Evolutionary conservation across 1,284 basidiomycete genomes (phyloP).

Genomic region (Austroboletus novae-zelandiae): DNA sequence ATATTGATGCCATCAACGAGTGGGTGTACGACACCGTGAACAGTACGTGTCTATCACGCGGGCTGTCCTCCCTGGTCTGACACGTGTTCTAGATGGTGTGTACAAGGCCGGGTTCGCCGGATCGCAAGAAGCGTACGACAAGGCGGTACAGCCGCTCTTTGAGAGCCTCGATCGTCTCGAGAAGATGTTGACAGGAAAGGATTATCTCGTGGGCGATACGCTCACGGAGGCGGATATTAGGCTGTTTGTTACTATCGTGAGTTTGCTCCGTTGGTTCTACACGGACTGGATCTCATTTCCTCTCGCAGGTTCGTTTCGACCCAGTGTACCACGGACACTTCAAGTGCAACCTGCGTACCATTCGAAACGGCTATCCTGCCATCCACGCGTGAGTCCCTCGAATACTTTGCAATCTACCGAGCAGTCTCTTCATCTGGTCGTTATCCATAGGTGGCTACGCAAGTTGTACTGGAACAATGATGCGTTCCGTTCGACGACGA

Average conservation of each 20-base stretch:
- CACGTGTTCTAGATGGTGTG: conserved; percentile 59
- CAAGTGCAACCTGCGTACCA: conserved; percentile 88
- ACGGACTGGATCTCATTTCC: neutral
- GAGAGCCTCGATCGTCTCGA: conserved; percentile 81
- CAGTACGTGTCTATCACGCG: conserved; percentile 44
- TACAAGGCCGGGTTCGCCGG: conserved; percentile 92
- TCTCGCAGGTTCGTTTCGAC: conserved; percentile 47
- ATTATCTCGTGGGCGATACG: conserved; percentile 78
- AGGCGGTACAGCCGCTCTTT: conserved; percentile 72
- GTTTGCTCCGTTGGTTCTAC: conserved; percentile 28
- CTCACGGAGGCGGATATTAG: conserved; percentile 93
- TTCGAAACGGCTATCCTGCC: conserved; percentile 78
- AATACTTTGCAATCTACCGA: neutral
- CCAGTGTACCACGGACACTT: conserved; percentile 91
- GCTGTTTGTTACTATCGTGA: conserved; percentile 87
- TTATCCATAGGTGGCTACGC: conserved; percentile 66
- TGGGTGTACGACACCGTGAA: conserved; percentile 88
- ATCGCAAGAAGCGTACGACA: conserved; percentile 79
- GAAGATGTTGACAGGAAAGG: conserved; percentile 70
- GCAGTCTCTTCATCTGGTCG: conserved; percentile 2
- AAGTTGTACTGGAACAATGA: conserved; percentile 89
- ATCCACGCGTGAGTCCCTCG: conserved; percentile 57
- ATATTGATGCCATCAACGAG: conserved; percentile 87
- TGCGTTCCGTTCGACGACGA: conserved; percentile 86
- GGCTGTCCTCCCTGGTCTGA: neutral